Conservation (phyloP, 78 protist genomes). For the Monocercomonoides exilis region DNA sequence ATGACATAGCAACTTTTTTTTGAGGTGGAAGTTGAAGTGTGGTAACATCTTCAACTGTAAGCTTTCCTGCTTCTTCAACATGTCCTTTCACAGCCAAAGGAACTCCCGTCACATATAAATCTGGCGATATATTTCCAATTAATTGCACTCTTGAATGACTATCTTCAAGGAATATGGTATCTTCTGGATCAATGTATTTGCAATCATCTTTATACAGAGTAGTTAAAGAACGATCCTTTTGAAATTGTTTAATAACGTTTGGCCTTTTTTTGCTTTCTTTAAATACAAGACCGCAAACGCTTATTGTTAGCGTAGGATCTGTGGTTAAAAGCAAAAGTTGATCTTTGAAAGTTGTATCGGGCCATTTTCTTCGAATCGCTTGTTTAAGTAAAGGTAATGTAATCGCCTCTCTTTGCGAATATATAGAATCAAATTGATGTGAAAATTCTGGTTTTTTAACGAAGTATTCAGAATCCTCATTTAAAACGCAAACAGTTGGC, state of each 20-base stretch:
- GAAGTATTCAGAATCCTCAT: no score
- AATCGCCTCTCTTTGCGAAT: no score
- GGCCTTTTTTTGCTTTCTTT: neutral
- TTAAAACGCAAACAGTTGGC: no score
- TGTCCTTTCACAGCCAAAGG: neutral
- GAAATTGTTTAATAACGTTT: neutral
- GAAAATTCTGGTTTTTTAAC: no score
- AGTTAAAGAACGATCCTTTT: neutral
- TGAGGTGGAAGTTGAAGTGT: neutral
- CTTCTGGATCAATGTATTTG: neutral
- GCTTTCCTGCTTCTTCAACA: neutral
- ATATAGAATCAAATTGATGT: no score
- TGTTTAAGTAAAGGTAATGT: no score
- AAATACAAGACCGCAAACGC: neutral
- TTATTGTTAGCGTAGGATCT: no score
- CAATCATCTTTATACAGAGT: neutral
- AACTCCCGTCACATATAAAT: neutral
- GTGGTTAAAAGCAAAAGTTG: no score
- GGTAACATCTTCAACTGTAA: neutral
- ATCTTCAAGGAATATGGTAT: neutral
- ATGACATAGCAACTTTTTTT: neutral
- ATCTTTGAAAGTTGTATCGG: no score
- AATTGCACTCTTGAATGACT: neutral
- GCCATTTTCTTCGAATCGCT: no score
- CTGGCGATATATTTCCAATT: neutral